Base-by-base conservation (phyloP, 2,329 filamentous ascomycete genomes). In the Sporothrix curviconia region DNA sequence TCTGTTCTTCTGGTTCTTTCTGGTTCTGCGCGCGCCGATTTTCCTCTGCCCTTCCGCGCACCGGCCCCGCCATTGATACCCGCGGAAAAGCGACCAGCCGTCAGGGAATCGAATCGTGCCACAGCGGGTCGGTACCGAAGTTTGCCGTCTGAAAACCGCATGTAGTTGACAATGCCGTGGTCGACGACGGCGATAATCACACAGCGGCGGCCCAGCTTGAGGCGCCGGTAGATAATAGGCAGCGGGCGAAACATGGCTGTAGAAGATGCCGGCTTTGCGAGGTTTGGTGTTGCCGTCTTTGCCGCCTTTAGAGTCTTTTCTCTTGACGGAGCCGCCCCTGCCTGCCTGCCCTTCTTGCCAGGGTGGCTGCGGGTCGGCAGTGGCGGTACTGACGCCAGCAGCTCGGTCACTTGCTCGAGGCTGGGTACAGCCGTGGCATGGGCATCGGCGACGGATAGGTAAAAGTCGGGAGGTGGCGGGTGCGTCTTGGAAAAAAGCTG, bases 151-250 rank as follows among this genome's bases (percentile, higher is more conserved):
- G 82, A 84, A 59, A 96, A 79, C 24, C 89, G 78, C 66, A 96
- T 77, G 68, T 92, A 97, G 69, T 92, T 97, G 46, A 92, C 87
- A 22, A 97, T 79, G 0, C 94, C 94, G 61, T 90, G 82, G 69
- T 97, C 94, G 34, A 96, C 91, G 2, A 97, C 82, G 0, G 92
- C 94, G 24, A 99, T 70, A 34, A 96, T 77, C 32, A 94, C 88
- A 70, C 90, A 94, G 62, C 90, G 82, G 69, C 87, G 85, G 1
- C 91, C 94, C 66, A 95, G 85, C 71, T 91, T 92, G 62, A 97
- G 74, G 59, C 89, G 84, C 66, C 86, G 82, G 67, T 95, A 94
- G 62, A 92, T 71, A 68, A 24, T 42, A n/a, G 55, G 55, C 11
- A 55, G 46, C 9, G 44, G 42, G 68, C 76, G 65, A 24, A 36